Percentiles rank a stretch among this genome's conserved stretches.
phyloP scores from a whole-genome alignment of 164 flowering plant species.

The Vitis rotundifolia region DNA sequence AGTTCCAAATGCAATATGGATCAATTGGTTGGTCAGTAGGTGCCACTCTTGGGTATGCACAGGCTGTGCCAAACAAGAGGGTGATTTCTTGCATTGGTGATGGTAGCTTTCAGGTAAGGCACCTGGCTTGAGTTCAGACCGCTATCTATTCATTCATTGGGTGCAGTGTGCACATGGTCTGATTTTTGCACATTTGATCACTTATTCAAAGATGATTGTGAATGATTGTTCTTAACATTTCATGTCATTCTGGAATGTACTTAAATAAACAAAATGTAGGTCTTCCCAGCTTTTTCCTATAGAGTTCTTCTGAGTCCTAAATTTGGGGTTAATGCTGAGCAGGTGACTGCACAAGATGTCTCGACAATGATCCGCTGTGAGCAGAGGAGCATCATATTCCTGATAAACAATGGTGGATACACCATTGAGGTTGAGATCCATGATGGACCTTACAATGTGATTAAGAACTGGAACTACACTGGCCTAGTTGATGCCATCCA shows the following conservation, averaged over 20 bases:
- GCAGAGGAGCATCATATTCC: constrained; percentile 72
- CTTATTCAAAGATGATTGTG: background rate
- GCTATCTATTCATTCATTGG: no score
- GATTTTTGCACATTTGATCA: background rate
- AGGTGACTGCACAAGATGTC: constrained; percentile 87
- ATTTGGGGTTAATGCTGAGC: constrained; percentile 10
- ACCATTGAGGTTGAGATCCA: constrained; percentile 79
- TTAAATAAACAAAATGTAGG: no score
- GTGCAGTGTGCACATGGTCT: no score
- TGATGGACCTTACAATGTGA: constrained; percentile 88
- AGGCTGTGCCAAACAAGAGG: constrained; percentile 70
- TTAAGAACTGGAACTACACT: constrained; percentile 88
- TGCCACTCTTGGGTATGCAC: constrained; percentile 91
- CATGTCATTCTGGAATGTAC: background rate
- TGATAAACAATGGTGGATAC: constrained; percentile 90
- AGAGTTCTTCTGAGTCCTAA: background rate
- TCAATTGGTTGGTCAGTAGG: constrained; percentile 97
- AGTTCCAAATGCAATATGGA: constrained; percentile 86
- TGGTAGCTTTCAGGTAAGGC: constrained; percentile 87
- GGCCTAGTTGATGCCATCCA: constrained; percentile 67
- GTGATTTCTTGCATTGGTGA: constrained; percentile 87
- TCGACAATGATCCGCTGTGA: constrained; percentile 78
- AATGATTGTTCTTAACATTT: no score
- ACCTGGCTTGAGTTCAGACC: no score
- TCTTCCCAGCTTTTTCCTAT: no score